Base-by-base conservation (phyloP, 805 yeast species). In the Saturnispora sekii region DNA sequence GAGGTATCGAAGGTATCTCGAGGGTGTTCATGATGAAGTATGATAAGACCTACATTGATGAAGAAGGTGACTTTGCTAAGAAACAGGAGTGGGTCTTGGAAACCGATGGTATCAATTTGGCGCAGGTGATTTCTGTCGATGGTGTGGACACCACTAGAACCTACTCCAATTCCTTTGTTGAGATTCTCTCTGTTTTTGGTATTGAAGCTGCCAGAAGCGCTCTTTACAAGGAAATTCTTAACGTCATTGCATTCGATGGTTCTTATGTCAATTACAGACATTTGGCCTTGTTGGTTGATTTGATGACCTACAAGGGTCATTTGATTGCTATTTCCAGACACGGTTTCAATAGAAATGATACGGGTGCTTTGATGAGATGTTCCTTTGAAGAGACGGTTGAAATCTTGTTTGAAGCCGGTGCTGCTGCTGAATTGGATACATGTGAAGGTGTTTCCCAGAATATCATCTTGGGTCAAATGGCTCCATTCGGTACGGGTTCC, bases 311-410 rank as follows among this genome's bases (percentile, higher is more conserved):
- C 34, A 82, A 96, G 61, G 99, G 99, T 59, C 96, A 90, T 61
- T 73, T 93, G 65, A 90, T 94, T 85, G 97, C 99, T 35, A 89
- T 93, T 58, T 90, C 97, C 37, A 94, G 99, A 76, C 98, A 93
- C 62, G 99, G 99, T 76, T 90, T 93, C 67, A 93, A 93, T 67
- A 82, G 99, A 69, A 84, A 95, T 33, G 96, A 93, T 54, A 93
- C 99, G 29, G 99, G 99, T 68, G 98, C 98, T 2, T 74, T 93
- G 61, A 93, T 93, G 99, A 80, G 99, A 68, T 93, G 97, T 72
- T 90, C 98, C 36, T 93, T 93, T 71, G 99, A 93, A 69, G 99
- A 93, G 66, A 93, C 99, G 7, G 99, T 93, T 35, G 99, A 93
- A 68, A 93, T 93, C 59, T 69, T 93, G 62, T 77, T 93, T 56